Percentiles rank a stretch among this genome's conserved stretches.
Evolutionary conservation across 148 eudicot genomes (phyloP).

Genomic region (Rhododendron griersonianum): DNA sequence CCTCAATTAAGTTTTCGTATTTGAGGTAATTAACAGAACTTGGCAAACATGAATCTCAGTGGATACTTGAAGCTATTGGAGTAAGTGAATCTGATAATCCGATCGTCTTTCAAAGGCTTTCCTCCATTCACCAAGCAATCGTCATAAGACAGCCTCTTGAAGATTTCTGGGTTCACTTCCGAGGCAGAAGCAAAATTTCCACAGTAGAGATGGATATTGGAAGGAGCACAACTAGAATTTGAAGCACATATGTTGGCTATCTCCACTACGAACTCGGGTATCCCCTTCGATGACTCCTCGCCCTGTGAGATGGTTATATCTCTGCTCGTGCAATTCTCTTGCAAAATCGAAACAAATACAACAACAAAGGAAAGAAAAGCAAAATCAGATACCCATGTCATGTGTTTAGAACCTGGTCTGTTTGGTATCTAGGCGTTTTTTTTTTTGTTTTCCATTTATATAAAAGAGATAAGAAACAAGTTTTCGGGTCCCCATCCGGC

Average conservation of each 20-base stretch:
- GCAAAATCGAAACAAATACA: background rate
- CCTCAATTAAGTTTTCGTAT: no score
- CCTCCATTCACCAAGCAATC: background rate
- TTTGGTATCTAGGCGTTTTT: no score
- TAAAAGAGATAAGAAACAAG: background rate
- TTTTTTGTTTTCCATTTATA: no score
- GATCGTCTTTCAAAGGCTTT: background rate
- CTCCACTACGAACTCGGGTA: background rate
- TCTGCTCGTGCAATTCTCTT: background rate
- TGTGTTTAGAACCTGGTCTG: no score
- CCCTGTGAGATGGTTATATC: background rate
- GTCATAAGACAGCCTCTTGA: background rate
- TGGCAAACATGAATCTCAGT: background rate
- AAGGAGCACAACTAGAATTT: background rate
- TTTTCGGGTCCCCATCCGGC: background rate
- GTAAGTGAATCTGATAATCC: background rate
- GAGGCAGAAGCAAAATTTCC: background rate
- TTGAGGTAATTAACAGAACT: background rate
- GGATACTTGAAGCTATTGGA: background rate
- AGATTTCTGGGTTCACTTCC: background rate
- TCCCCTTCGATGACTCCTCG: background rate
- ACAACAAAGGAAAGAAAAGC: background rate
- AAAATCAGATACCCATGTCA: background rate
- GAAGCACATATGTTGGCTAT: background rate
- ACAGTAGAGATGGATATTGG: background rate